phyloP scores from a whole-genome alignment of 1,284 basidiomycete genomes.

The Leccinum proximum region DNA sequence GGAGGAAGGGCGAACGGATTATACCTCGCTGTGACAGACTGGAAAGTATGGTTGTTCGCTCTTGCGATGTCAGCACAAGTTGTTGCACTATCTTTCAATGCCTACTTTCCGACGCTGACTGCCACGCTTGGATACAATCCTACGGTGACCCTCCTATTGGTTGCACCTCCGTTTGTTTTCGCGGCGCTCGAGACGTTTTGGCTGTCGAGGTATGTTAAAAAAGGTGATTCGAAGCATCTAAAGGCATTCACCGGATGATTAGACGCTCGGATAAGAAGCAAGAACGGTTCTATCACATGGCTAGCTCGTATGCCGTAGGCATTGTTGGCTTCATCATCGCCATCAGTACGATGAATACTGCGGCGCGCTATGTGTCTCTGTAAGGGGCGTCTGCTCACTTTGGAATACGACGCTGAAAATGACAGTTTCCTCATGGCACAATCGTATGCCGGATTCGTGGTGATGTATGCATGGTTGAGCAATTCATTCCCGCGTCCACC shows the following conservation, averaged over 20 bases:
- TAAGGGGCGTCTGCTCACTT: constrained; percentile 32
- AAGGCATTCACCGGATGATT: not conserved
- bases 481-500: constrained; percentile 69
- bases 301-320: constrained; percentile 48
- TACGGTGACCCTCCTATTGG: constrained; percentile 67
- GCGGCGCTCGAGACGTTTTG: constrained; percentile 52
- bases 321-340: constrained; percentile 75
- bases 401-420: constrained; percentile 3
- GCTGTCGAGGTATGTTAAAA: constrained; percentile 43
- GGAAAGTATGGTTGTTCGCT: constrained; percentile 62
- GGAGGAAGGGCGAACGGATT: constrained; percentile 44
- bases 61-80: constrained; percentile 37
- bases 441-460: constrained; percentile 65
- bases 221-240: constrained; percentile 12
- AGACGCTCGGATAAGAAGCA: constrained; percentile 35
- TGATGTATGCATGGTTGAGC: constrained; percentile 64
- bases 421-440: constrained; percentile 72
- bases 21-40: constrained; percentile 60
- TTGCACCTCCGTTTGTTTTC: constrained; percentile 80
- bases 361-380: constrained; percentile 66
- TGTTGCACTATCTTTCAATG: constrained; percentile 66
- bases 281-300: constrained; percentile 68
- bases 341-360: constrained; percentile 64
- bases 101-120: constrained; percentile 70
- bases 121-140: constrained; percentile 68